Conservation (phyloP, 495 filamentous ascomycete genomes). For the Schizothecium vesticola region DNA sequence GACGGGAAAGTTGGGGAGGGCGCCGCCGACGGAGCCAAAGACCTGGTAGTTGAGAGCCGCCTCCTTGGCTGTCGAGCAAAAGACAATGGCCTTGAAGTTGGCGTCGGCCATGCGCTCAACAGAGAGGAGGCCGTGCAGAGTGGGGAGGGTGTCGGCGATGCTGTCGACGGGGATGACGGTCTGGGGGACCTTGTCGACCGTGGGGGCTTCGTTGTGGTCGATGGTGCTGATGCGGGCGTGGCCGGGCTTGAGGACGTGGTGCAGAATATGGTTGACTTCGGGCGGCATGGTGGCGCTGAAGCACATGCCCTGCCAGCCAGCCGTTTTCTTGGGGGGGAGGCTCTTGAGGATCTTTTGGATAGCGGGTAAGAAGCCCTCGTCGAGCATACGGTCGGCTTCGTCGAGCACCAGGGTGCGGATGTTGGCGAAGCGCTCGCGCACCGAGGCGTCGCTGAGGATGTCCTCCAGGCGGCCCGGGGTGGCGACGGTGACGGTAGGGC, state of each 20-base stretch:
- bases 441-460: slow-evolving; percentile 70
- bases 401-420: slow-evolving; percentile 72
- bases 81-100: slow-evolving; percentile 70
- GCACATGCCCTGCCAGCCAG: slow-evolving; percentile 72
- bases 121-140: slow-evolving; percentile 67
- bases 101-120: slow-evolving; percentile 93
- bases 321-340: slow-evolving; percentile 53
- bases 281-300: slow-evolving; percentile 88
- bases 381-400: slow-evolving; percentile 94
- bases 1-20: slow-evolving; percentile 83
- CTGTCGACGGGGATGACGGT: slow-evolving; percentile 67
- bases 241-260: slow-evolving; percentile 95
- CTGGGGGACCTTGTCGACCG: slow-evolving; percentile 72
- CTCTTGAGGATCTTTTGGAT: slow-evolving; percentile 75
- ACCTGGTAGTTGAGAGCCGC: slow-evolving; percentile 73
- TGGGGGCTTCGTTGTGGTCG: slow-evolving; percentile 88
- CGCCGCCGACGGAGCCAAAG: slow-evolving; percentile 68
- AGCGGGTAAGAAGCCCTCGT: slow-evolving; percentile 87
- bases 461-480: slow-evolving; percentile 90
- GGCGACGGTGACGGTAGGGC: slow-evolving; percentile 77
- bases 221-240: slow-evolving; percentile 84
- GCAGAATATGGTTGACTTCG: slow-evolving; percentile 88
- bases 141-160: slow-evolving; percentile 88
- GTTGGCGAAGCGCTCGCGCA: slow-evolving; percentile 70
- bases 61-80: slow-evolving; percentile 98